Evolutionary conservation across 192 early-diverging fungal species (phyloP), one percentile per base, ranked within the genome.

Genomic region (Dispira parvispora): DNA sequence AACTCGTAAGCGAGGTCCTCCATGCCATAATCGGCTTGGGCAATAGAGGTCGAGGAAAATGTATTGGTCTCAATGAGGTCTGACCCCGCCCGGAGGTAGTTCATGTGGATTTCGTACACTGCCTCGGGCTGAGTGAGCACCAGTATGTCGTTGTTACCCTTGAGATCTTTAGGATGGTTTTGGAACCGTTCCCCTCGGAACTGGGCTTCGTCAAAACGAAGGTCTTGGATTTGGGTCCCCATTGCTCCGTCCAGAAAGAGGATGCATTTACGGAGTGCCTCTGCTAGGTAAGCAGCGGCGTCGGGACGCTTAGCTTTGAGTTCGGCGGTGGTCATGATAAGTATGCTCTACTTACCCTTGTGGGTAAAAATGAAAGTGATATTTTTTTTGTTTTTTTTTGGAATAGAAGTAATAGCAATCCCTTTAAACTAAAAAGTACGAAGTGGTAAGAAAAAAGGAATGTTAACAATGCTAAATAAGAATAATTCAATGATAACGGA

Each of bases 191-290:
- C 82, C 42, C 80, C 81, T 67, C 94, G 75, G 65, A 97, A 94
- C 68, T 94, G 87, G 11, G 76, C 80, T 71, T 97, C 94, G 20
- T 79, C 73, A 14, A 97, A 80, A 23, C 78, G 75, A 56, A 89
- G 81, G 43, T 82, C 73, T 67, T 97, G 94, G 67, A 97, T 87
- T 84, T 89, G 80, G 45, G 88, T 89, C 50, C 91, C 91, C 92
- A 96, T 95, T n/a, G 86, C 92, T 68, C 92, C 94, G 69, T 97
- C 94, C 52, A 97, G 82, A 77, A 88, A 93, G 87, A 97, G 90
- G 74, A 97, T 94, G 61, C 91, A 79, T 76, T 88, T 77, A 62
- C 73, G 74, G 56, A 94, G 74, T 27, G 84, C 85, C 66, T 82
- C 69, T 58, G 82, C 79, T 42, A 97, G 81, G 67, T 90, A 90